Percentiles rank a stretch among this genome's conserved stretches.
Conservation (phyloP, 176 grass and related monocot genomes). For the Cenchrus fungigraminus region DNA sequence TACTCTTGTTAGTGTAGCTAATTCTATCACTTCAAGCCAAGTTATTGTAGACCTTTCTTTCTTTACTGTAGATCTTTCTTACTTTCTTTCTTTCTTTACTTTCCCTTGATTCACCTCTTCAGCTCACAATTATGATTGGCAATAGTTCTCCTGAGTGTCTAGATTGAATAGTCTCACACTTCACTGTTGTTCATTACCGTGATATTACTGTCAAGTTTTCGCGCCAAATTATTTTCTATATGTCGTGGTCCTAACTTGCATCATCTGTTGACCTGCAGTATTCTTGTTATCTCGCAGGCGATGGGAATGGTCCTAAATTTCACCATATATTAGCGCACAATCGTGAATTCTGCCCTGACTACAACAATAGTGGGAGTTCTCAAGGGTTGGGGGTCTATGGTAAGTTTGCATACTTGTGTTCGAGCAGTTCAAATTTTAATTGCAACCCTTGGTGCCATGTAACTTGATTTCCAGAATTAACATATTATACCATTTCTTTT, state of each 20-base stretch:
- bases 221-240: background rate
- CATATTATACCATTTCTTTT: background rate
- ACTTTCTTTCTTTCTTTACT: background rate
- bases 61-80: too few species aligned
- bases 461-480: background rate
- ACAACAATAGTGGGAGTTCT: constrained; percentile 98
- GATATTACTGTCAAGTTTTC: background rate
- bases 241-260: constrained; percentile 6
- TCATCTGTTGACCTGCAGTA: constrained; percentile 42
- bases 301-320: constrained; percentile 94
- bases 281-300: constrained; percentile 73
- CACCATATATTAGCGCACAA: constrained; percentile 96
- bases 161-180: background rate
- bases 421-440: background rate
- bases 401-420: constrained; percentile 34
- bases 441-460: background rate
- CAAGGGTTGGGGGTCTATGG: constrained; percentile 83
- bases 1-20: too few species aligned
- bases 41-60: too few species aligned
- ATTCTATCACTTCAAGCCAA: too few species aligned
- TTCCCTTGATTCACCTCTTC: background rate
- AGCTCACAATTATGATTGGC: background rate
- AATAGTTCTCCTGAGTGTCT: background rate
- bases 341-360: constrained; percentile 93
- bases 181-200: background rate